phyloP scores from a whole-genome alignment of 768 basidiomycete genomes.

The Auriscalpium microsporum region DNA sequence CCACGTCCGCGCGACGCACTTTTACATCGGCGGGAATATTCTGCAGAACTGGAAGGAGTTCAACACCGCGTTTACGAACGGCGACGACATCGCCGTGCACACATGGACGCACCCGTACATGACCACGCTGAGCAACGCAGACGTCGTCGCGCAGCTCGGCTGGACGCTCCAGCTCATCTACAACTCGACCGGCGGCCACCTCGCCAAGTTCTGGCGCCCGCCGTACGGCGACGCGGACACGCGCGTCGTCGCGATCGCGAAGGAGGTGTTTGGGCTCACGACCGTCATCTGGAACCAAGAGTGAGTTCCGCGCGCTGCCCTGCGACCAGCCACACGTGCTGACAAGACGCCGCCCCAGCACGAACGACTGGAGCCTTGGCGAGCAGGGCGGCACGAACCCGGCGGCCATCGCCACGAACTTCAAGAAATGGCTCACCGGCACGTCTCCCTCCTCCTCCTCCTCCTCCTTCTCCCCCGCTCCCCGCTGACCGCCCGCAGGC shows the following conservation, averaged over 20 bases:
- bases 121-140: constrained; percentile 62
- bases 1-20: constrained; percentile 33
- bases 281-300: constrained; percentile 92
- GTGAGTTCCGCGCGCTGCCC: constrained; percentile 33
- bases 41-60: constrained; percentile 25
- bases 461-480: no score
- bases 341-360: constrained; percentile 34
- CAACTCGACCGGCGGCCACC: constrained; percentile 68
- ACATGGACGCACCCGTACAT: constrained; percentile 75
- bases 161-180: constrained; percentile 76
- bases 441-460: no score
- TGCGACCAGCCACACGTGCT: not conserved
- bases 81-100: constrained; percentile 39
- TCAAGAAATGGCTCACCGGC: constrained; percentile 45
- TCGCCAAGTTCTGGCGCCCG: constrained; percentile 80
- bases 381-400: constrained; percentile 33
- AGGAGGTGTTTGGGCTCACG: constrained; percentile 75
- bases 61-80: constrained; percentile 23
- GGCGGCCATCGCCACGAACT: constrained; percentile 35
- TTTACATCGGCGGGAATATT: constrained; percentile 39
- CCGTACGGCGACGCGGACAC: constrained; percentile 81
- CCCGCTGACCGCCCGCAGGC: no score
- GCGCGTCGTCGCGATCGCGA: constrained; percentile 78
- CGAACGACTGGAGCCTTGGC: constrained; percentile 67
- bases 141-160: constrained; percentile 69